A percentile compares a stretch with the other conserved stretches of the same genome.
Conservation (phyloP, 225 moss, liverwort and hornwort species). For the Marchantia paleacea region DNA sequence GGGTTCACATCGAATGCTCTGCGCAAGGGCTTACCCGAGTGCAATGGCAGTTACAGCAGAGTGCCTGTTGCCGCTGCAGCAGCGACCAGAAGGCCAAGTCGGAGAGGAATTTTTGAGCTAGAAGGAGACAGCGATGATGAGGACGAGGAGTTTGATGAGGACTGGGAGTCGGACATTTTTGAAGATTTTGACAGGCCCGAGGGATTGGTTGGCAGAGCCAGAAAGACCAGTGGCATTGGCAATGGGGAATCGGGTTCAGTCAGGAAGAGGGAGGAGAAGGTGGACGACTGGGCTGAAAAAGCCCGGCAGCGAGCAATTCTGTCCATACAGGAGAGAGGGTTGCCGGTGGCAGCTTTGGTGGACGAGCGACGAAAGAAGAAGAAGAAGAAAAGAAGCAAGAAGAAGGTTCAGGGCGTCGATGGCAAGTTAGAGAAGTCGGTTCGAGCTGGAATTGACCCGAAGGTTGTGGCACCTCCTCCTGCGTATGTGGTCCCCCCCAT, state of each 20-base stretch:
- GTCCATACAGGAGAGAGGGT: conserved; percentile 32
- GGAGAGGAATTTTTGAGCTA: neutral
- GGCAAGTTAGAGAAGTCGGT: conserved; percentile 19
- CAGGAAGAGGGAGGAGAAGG: conserved; percentile 3
- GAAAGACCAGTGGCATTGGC: neutral
- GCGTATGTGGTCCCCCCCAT: conserved; percentile 11
- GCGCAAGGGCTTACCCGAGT: no score
- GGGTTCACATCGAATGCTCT: no score
- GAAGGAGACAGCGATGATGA: conserved; percentile 9
- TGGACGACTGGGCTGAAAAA: conserved; percentile 31
- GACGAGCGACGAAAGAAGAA: conserved; percentile 28
- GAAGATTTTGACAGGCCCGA: conserved; percentile 11
- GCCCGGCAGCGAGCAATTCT: conserved; percentile 38
- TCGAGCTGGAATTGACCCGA: conserved; percentile 1
- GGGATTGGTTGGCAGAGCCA: neutral
- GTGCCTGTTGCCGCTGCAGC: neutral
- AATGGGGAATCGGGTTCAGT: neutral
- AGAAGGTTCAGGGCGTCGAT: conserved; percentile 13
- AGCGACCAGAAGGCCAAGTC: conserved; percentile 1
- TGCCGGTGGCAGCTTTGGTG: conserved; percentile 31
- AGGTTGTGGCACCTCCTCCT: neutral
- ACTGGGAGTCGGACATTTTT: conserved; percentile 29
- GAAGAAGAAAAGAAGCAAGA: conserved; percentile 36
- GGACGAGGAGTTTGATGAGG: conserved; percentile 24
- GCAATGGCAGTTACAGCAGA: neutral